These are phyloP conservation scores for Coemansia umbellata DNA, from an alignment of 192 early-diverging fungal species.

Conservation along the genomic window DNA sequence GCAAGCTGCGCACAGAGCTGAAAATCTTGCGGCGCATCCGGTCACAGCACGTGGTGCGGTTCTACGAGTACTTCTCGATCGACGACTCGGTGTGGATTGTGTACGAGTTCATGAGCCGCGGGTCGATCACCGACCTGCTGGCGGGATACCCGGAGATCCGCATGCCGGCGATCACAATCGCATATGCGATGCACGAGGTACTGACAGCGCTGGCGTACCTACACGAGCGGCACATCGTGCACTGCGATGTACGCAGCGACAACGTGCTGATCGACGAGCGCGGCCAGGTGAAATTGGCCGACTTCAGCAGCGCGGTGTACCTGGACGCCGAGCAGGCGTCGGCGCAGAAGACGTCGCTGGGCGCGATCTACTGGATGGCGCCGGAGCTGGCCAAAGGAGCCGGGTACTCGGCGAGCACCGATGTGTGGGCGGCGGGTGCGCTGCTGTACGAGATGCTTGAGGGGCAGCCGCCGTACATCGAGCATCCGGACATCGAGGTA, in stretches of 20 bases:
- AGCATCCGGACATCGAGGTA: conserved; percentile 51
- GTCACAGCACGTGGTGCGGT: conserved; percentile 49
- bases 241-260: conserved; percentile 55
- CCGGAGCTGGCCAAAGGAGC: conserved; percentile 49
- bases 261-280: conserved; percentile 50
- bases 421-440: conserved; percentile 52
- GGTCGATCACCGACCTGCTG: conserved; percentile 51
- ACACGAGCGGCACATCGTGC: conserved; percentile 47
- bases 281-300: conserved; percentile 67
- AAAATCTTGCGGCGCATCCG: conserved; percentile 49
- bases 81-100: conserved; percentile 55
- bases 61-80: conserved; percentile 51
- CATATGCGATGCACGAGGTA: conserved; percentile 46
- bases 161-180: conserved; percentile 37
- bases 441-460: conserved; percentile 51
- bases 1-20: conserved; percentile 50
- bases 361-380: conserved; percentile 54
- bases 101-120: conserved; percentile 55
- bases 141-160: conserved; percentile 48
- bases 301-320: conserved; percentile 50
- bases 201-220: conserved; percentile 51
- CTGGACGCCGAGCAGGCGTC: conserved; percentile 36
- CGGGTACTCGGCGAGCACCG: conserved; percentile 39
- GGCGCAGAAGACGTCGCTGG: conserved; percentile 40
- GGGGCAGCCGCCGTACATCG: conserved; percentile 53